Conservation (phyloP, 805 yeast species). For the Hanseniaspora occidentalis region DNA sequence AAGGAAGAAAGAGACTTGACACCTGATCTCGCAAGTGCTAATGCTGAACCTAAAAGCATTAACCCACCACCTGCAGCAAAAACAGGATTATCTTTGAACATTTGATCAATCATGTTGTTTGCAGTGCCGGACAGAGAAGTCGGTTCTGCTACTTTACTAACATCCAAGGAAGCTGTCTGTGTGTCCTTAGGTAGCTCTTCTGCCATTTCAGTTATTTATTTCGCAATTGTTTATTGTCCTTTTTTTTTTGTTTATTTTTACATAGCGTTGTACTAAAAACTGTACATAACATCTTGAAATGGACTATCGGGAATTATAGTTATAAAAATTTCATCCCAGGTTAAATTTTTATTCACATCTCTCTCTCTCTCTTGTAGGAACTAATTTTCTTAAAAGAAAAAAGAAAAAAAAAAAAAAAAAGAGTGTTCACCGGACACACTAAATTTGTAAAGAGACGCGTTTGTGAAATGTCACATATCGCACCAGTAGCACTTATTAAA, state of each 20-base stretch:
- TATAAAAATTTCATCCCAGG: no score
- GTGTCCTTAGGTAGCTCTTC: neutral
- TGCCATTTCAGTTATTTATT: neutral
- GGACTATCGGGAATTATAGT: no score
- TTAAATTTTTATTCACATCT: no score
- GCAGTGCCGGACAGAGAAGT: conserved; percentile 22
- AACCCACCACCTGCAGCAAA: conserved; percentile 98
- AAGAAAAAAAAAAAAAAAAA: no score
- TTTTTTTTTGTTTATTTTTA: neutral
- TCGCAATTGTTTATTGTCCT: neutral
- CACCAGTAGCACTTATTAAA: no score
- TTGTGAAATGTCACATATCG: no score
- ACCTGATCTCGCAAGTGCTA: conserved; percentile 68
- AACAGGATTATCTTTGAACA: conserved; percentile 70
- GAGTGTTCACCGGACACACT: no score
- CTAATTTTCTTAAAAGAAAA: no score
- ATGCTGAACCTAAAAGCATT: conserved; percentile 85
- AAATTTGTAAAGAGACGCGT: no score
- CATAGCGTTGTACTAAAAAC: no score
- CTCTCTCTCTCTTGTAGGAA: no score
- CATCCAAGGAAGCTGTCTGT: neutral
- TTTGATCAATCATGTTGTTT: conserved; percentile 33
- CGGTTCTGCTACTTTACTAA: conserved; percentile 1
- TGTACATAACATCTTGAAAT: no score
- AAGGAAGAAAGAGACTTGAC: conserved; percentile 50